These are phyloP conservation scores for Boletus pseudo-olivaceus DNA, from an alignment of 768 basidiomycete genomes.

Conservation along the genomic window DNA sequence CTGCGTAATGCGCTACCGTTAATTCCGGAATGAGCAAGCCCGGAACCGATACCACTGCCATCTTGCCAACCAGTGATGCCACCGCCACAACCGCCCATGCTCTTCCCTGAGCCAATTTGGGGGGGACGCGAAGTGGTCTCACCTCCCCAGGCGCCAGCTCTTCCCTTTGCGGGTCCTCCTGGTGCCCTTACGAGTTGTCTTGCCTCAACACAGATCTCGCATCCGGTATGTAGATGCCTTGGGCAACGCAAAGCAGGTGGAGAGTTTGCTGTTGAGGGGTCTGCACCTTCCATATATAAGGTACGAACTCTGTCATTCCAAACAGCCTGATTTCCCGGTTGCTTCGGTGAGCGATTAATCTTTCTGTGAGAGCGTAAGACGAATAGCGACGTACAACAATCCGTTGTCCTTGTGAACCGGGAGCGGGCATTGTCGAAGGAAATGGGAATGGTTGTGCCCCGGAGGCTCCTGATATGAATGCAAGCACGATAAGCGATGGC, in stretches of 20 bases:
- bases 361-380: neutral
- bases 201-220: slow-evolving; percentile 74
- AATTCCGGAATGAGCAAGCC: slow-evolving; percentile 54
- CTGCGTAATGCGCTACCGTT: slow-evolving; percentile 60
- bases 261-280: slow-evolving; percentile 59
- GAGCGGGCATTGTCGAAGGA: slow-evolving; percentile 3
- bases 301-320: slow-evolving; percentile 42
- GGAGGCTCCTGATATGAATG: slow-evolving; percentile 26
- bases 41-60: slow-evolving; percentile 69
- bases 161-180: slow-evolving; percentile 23
- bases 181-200: slow-evolving; percentile 34
- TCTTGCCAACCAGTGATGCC: slow-evolving; percentile 74
- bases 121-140: slow-evolving; percentile 21
- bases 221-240: slow-evolving; percentile 67
- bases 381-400: slow-evolving; percentile 10
- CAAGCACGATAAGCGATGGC: slow-evolving; percentile 28
- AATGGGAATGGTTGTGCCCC: slow-evolving; percentile 4
- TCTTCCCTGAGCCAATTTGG: slow-evolving; percentile 18
- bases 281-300: slow-evolving; percentile 59
- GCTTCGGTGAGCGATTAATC: slow-evolving; percentile 1
- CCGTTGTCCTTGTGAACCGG: slow-evolving; percentile 7
- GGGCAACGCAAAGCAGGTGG: slow-evolving; percentile 66
- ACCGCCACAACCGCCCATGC: slow-evolving; percentile 35
- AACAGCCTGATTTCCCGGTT: slow-evolving; percentile 17
- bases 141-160: slow-evolving; percentile 26